phyloP scores from a whole-genome alignment of 768 basidiomycete species.

The Leccinum aurantiacum region DNA sequence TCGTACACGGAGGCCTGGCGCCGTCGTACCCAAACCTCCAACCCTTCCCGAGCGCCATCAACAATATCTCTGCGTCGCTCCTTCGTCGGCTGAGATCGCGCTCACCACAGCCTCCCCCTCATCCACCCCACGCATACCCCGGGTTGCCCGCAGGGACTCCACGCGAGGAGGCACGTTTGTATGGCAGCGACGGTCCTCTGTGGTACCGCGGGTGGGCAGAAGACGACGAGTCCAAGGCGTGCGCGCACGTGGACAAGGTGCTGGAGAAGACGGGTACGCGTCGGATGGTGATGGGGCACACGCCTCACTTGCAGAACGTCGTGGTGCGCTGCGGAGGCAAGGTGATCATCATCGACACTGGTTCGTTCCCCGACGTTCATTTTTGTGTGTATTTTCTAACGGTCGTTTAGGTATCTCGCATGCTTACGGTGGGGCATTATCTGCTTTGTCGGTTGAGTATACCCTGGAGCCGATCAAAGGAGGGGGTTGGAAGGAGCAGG shows the following conservation, averaged over 20 bases:
- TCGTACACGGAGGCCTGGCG: conserved; percentile 90
- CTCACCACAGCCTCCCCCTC: conserved; percentile 64
- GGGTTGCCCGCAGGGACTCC: conserved; percentile 69
- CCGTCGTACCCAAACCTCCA: conserved; percentile 70
- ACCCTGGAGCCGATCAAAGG: conserved; percentile 61
- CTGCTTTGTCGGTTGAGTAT: conserved; percentile 86
- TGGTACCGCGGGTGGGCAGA: conserved; percentile 97
- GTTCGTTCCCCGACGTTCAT: conserved; percentile 35
- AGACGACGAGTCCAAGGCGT: conserved; percentile 66
- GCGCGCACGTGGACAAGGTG: conserved; percentile 69
- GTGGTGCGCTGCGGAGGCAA: conserved; percentile 87
- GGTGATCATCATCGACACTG: conserved; percentile 95
- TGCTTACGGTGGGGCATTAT: conserved; percentile 91
- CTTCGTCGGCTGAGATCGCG: conserved; percentile 69
- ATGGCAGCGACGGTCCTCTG: conserved; percentile 76
- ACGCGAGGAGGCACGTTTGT: conserved; percentile 65
- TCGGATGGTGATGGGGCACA: conserved; percentile 95
- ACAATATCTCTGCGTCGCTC: conserved; percentile 67
- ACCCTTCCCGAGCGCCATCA: conserved; percentile 85
- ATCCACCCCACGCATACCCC: conserved; percentile 76
- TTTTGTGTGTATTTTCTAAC: conserved; percentile 8
- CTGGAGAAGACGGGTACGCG: conserved; percentile 75
- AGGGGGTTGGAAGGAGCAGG: conserved; percentile 37
- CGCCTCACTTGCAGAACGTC: conserved; percentile 87
- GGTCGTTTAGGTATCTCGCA: conserved; percentile 74